phyloP scores from a whole-genome alignment of 2,329 filamentous ascomycete genomes.

The Pseudomassariella vexata region DNA sequence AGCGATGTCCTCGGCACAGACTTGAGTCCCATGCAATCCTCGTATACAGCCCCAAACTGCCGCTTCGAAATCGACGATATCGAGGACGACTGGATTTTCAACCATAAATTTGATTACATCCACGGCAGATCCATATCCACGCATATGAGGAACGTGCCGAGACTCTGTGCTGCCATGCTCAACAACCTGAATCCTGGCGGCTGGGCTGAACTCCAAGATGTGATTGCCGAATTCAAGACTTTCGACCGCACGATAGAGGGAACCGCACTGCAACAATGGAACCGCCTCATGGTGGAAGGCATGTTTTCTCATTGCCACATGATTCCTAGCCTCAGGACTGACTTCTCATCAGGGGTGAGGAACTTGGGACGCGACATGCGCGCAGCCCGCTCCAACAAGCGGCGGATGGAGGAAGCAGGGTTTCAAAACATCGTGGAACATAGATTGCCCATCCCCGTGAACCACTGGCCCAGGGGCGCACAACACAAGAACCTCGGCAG shows the following conservation, averaged over 20 bases:
- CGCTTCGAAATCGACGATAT: constrained; percentile 50
- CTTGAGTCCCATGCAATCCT: constrained; percentile 42
- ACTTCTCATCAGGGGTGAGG: constrained; percentile 5
- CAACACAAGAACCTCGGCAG: constrained; percentile 29
- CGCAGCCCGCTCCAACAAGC: constrained; percentile 14
- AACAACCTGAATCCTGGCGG: constrained; percentile 35
- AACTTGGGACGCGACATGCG: constrained; percentile 20
- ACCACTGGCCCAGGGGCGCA: constrained; percentile 27
- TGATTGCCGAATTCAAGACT: constrained; percentile 14
- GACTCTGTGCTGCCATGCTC: constrained; percentile 38
- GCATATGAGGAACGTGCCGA: constrained; percentile 44
- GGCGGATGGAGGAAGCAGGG: constrained; percentile 24
- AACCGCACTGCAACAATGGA: constrained; percentile 21
- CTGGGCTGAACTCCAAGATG: constrained; percentile 32
- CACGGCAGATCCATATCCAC: constrained; percentile 44
- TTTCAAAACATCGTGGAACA: constrained; percentile 27
- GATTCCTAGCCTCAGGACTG: not conserved
- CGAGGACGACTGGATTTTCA: constrained; percentile 44
- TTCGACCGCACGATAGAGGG: constrained; percentile 24
- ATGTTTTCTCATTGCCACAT: not conserved
- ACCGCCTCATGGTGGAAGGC: constrained; percentile 17
- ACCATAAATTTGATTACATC: constrained; percentile 47
- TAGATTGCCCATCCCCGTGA: constrained; percentile 23
- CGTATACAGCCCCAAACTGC: constrained; percentile 45
- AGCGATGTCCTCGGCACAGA: constrained; percentile 37